These are phyloP conservation scores for Scortechinia acanthostroma DNA, from an alignment of 2,329 filamentous ascomycete genomes.

Conservation along the genomic window DNA sequence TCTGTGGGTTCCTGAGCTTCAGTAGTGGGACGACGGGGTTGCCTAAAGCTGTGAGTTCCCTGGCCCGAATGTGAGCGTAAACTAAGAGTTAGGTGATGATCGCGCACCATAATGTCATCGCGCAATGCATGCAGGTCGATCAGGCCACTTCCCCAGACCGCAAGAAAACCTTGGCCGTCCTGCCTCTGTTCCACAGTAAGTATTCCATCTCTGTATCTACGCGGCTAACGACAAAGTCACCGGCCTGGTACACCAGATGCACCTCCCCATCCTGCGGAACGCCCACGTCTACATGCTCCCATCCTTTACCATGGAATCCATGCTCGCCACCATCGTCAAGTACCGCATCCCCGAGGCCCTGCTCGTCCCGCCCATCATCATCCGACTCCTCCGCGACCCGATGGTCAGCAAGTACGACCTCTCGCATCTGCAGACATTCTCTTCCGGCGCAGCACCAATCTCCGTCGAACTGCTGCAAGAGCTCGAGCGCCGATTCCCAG, in stretches of 20 bases:
- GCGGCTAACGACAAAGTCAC: slow-evolving; percentile 25
- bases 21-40: slow-evolving; percentile 38
- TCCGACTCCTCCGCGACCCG: slow-evolving; percentile 49
- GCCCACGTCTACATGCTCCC: slow-evolving; percentile 62
- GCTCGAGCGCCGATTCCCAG: slow-evolving; percentile 45
- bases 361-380: slow-evolving; percentile 53
- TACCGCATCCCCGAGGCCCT: slow-evolving; percentile 46
- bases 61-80: neutral
- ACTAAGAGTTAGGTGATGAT: slow-evolving; percentile 33
- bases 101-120: slow-evolving; percentile 43
- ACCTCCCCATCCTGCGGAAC: slow-evolving; percentile 55
- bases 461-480: slow-evolving; percentile 46
- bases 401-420: slow-evolving; percentile 47
- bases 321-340: slow-evolving; percentile 41
- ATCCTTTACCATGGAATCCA: slow-evolving; percentile 50
- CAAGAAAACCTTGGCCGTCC: slow-evolving; percentile 42
- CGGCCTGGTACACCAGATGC: slow-evolving; percentile 53
- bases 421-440: slow-evolving; percentile 42
- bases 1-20: slow-evolving; percentile 43
- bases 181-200: slow-evolving; percentile 51
- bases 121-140: slow-evolving; percentile 52
- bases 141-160: slow-evolving; percentile 38
- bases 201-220: neutral
- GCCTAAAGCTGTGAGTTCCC: slow-evolving; percentile 29
- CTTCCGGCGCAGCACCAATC: slow-evolving; percentile 52